These are phyloP conservation scores for Eutrema yunnanense DNA, from an alignment of 345 rosid species.

Conservation along the genomic window DNA sequence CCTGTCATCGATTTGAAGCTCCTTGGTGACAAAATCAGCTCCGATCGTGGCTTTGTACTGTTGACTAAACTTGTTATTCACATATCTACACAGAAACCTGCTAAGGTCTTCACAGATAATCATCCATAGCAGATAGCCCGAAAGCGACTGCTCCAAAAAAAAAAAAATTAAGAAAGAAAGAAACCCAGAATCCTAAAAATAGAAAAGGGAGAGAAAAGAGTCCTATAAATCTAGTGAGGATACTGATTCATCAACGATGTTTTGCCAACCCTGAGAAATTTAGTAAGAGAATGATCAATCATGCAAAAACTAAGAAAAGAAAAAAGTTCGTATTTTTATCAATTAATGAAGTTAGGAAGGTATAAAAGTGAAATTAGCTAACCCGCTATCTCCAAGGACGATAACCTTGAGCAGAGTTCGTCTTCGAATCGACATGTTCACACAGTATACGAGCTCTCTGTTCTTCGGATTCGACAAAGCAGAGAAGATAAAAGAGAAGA, in stretches of 20 bases:
- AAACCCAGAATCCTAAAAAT: neutral
- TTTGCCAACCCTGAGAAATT: slow-evolving; percentile 81
- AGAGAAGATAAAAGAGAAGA: neutral
- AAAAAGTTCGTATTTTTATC: neutral
- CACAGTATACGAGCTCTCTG: neutral
- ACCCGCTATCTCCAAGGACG: slow-evolving; percentile 99
- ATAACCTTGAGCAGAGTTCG: slow-evolving; percentile 95
- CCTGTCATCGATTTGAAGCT: slow-evolving; percentile 76
- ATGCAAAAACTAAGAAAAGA: neutral
- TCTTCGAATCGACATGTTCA: slow-evolving; percentile 63
- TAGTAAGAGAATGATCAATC: neutral
- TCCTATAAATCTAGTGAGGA: slow-evolving; percentile 34
- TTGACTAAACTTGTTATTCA: slow-evolving; percentile 80
- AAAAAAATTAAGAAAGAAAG: neutral
- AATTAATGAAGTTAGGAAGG: neutral
- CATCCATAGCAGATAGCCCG: neutral
- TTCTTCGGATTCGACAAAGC: neutral
- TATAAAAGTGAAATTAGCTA: slow-evolving; percentile 1
- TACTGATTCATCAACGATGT: slow-evolving; percentile 99
- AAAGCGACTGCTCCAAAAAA: neutral
- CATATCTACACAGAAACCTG: slow-evolving; percentile 26
- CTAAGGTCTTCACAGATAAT: slow-evolving; percentile 4
- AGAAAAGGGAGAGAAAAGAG: neutral
- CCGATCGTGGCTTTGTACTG: slow-evolving; percentile 92
- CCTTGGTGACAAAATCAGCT: slow-evolving; percentile 87